Base-by-base conservation (phyloP, 768 basidiomycete genomes). In the Goffeauzyma gilvescens region DNA sequence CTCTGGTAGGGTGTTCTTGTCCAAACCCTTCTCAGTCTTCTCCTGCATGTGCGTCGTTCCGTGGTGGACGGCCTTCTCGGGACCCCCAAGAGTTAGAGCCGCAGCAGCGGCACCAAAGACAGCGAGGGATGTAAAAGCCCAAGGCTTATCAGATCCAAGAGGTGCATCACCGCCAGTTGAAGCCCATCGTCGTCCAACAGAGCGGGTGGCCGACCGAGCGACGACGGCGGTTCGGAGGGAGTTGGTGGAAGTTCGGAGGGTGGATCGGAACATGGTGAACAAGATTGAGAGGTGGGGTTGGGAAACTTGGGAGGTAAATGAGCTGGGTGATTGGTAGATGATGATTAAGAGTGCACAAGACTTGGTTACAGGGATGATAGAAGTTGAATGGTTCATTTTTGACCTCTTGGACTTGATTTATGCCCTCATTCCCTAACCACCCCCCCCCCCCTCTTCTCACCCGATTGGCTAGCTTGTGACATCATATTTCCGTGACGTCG, bases 1-100 rank as follows among this genome's bases (percentile, higher is more conserved):
- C 30, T 31, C 46, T 5, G 40, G 46, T 6, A 32, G 17, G 6
- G 23, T 41, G 26, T 25, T 27, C 41, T 42, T 36, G n/a, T n/a
- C n/a, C n/a, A n/a, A n/a, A n/a, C n/a, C n/a, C n/a, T n/a, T n/a
- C 23, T 41, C 42, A 10, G 27, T 41, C 27, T 34, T 28, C 31
- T 38, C 44, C 41, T 49, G 38, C 42, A 44, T 43, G 26, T 49
- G 36, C 23, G 47, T 37, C 15, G 42, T 44, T 12, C 42, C 42
- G 22, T 45, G 8, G 18, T 43, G 32, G 2, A 41, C 42, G 9
- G 47, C 47, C 4, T 38, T 13, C 26, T 42, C 34, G 31, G 42
- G 42, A 37, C 18, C 31, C 40, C 15, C 41, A 44, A 36, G n/a
- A 49, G 42, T 36, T 44, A 49, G 5, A n/a, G n/a, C n/a, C n/a